phyloP scores from a whole-genome alignment of 129 eudicot genomes.

The Chrysanthemum lavandulifolium region DNA sequence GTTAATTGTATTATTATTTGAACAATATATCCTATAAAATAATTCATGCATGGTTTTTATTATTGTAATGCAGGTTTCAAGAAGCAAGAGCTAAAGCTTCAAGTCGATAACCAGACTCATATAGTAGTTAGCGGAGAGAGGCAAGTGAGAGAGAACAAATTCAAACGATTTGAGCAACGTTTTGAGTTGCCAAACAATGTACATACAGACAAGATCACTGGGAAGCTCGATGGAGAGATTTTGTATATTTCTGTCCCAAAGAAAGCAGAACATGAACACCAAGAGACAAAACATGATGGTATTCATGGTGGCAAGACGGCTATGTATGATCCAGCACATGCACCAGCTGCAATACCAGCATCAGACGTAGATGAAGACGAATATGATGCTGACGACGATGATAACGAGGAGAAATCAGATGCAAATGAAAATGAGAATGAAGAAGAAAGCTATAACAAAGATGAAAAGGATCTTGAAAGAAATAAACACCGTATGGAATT shows the following conservation, averaged over 20 bases:
- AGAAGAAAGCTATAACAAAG: conserved; percentile 13
- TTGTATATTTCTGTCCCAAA: conserved; percentile 49
- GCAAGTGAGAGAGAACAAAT: conserved; percentile 43
- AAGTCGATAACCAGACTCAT: conserved; percentile 44
- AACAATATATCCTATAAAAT: not conserved
- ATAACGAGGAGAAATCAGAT: conserved; percentile 22
- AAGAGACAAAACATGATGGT: conserved; percentile 15
- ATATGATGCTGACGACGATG: not conserved
- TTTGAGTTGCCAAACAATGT: conserved; percentile 51
- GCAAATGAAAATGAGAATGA: conserved; percentile 11
- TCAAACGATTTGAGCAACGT: conserved; percentile 43
- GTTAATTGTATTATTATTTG: not conserved
- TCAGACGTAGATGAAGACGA: not conserved
- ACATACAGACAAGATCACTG: conserved; percentile 45
- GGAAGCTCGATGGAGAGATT: conserved; percentile 50
- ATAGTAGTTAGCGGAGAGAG: conserved; percentile 59
- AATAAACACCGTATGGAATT: conserved; percentile 1
- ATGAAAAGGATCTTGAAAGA: conserved; percentile 15
- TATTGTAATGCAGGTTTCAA: conserved; percentile 45
- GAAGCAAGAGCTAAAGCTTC: conserved; percentile 47
- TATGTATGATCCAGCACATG: conserved; percentile 15
- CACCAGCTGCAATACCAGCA: not conserved
- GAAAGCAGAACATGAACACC: conserved; percentile 19
- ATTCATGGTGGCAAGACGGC: conserved; percentile 16
- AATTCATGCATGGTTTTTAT: not conserved